Conservation (phyloP, 768 basidiomycete genomes). For the Gymnopilus dilepis region DNA sequence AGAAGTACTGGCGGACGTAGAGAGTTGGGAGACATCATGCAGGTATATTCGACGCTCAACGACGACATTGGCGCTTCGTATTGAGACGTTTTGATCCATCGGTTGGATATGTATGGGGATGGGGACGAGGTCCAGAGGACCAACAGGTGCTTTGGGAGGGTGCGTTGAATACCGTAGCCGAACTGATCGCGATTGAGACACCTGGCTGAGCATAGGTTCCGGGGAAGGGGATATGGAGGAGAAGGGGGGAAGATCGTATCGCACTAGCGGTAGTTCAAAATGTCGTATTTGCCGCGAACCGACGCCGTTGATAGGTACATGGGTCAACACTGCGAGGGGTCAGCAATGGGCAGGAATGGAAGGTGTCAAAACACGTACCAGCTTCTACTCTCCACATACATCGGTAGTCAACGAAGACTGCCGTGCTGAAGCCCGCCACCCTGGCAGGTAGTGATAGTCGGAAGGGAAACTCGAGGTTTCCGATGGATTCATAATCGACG, state of each 20-base stretch:
- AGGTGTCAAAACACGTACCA: conserved; percentile 47
- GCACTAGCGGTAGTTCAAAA: conserved; percentile 73
- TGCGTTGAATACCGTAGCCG: conserved; percentile 64
- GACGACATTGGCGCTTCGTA: conserved; percentile 67
- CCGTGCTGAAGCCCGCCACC: conserved; percentile 68
- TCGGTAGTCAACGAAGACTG: conserved; percentile 77
- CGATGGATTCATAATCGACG: conserved; percentile 64
- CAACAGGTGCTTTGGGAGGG: conserved; percentile 61
- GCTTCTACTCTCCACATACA: conserved; percentile 88
- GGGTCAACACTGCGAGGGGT: conserved; percentile 61
- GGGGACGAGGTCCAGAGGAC: conserved; percentile 75
- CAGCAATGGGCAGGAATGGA: conserved; percentile 23
- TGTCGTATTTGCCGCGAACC: conserved; percentile 73
- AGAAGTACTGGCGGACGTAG: conserved; percentile 24
- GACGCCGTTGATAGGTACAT: conserved; percentile 65
- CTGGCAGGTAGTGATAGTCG: conserved; percentile 69
- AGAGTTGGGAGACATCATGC: conserved; percentile 38
- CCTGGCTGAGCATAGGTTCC: conserved; percentile 45
- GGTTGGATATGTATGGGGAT: conserved; percentile 68
- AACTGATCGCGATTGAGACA: conserved; percentile 61
- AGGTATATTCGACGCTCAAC: conserved; percentile 77
- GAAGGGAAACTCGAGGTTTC: conserved; percentile 73
- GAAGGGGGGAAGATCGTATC: conserved; percentile 63
- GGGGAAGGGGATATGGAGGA: conserved; percentile 42
- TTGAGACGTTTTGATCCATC: conserved; percentile 55